Evolutionary conservation across 805 yeast species (phyloP).

Genomic region (Clavispora asparagi): DNA sequence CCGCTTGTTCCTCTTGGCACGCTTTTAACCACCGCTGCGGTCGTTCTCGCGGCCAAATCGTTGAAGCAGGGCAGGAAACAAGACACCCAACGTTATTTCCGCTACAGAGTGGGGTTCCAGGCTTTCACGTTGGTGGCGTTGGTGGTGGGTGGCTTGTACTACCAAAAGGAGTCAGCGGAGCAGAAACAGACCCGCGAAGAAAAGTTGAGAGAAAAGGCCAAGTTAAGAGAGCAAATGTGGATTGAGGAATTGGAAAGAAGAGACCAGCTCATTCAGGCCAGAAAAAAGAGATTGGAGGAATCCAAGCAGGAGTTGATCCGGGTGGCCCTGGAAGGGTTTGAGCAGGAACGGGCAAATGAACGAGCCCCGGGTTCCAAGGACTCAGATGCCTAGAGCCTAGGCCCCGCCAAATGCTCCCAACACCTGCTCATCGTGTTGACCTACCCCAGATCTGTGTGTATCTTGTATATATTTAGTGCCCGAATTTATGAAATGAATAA

Average conservation of each 20-base stretch:
- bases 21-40: constrained; percentile 74
- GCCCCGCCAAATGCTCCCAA: too few relatives aligned
- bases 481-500: background rate
- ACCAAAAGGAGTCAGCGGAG: constrained; percentile 46
- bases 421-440: too few relatives aligned
- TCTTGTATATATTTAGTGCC: background rate
- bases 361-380: background rate
- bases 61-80: constrained; percentile 65
- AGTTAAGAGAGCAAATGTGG: constrained; percentile 81
- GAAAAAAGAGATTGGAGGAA: constrained; percentile 62
- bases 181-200: constrained; percentile 51
- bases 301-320: constrained; percentile 36
- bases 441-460: background rate
- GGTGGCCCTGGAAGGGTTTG: constrained; percentile 33
- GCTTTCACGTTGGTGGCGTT: constrained; percentile 78
- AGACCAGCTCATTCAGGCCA: constrained; percentile 63
- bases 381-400: background rate
- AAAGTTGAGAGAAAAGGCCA: constrained; percentile 68
- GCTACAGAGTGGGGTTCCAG: constrained; percentile 87
- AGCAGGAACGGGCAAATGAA: constrained; percentile 13
- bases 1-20: constrained; percentile 87
- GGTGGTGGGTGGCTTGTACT: constrained; percentile 71
- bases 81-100: constrained; percentile 80
- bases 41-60: constrained; percentile 71
- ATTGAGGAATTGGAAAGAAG: constrained; percentile 85